phyloP scores from a whole-genome alignment of 306 rosid genomes.

The Prinsepia uniflora region DNA sequence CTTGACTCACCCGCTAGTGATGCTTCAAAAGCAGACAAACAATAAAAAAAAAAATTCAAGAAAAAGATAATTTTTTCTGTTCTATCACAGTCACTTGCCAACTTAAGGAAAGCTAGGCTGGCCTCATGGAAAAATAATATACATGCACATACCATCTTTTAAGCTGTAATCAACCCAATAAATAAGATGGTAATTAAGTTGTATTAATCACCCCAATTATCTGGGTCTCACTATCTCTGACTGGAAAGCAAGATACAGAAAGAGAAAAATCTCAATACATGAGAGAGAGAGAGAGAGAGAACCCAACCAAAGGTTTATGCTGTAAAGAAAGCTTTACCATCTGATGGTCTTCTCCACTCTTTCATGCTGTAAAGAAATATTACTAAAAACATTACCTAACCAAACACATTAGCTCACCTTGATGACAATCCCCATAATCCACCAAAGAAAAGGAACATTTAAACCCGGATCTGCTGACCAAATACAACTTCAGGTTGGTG shows the following conservation, averaged over 20 bases:
- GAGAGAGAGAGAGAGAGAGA: too few species aligned
- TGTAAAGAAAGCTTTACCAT: not conserved
- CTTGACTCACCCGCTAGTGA: conserved; percentile 31
- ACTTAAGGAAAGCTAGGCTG: conserved; percentile 20
- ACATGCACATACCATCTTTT: conserved; percentile 23
- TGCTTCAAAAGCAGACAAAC: conserved; percentile 31
- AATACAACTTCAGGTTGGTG: not conserved
- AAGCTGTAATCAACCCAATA: conserved; percentile 22
- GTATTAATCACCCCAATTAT: conserved; percentile 32
- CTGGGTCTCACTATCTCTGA: conserved; percentile 17
- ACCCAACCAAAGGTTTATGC: not conserved
- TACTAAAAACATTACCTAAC: not conserved
- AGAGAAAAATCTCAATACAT: not conserved
- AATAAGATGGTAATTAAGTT: conserved; percentile 24
- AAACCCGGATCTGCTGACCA: not conserved
- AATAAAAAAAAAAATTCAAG: conserved; percentile 29
- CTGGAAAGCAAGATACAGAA: not conserved
- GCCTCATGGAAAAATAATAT: not conserved
- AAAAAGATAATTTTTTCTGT: conserved; percentile 30
- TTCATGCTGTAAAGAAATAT: conserved; percentile 3
- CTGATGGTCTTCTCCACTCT: too few species aligned
- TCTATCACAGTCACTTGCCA: conserved; percentile 31
- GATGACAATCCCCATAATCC: not conserved
- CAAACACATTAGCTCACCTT: not conserved
- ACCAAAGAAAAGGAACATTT: not conserved